A percentile compares a stretch with the other conserved stretches of the same genome.
Evolutionary conservation across 108 stramenopile genomes (phyloP).

Genomic region (Cyclotella distinguenda): DNA sequence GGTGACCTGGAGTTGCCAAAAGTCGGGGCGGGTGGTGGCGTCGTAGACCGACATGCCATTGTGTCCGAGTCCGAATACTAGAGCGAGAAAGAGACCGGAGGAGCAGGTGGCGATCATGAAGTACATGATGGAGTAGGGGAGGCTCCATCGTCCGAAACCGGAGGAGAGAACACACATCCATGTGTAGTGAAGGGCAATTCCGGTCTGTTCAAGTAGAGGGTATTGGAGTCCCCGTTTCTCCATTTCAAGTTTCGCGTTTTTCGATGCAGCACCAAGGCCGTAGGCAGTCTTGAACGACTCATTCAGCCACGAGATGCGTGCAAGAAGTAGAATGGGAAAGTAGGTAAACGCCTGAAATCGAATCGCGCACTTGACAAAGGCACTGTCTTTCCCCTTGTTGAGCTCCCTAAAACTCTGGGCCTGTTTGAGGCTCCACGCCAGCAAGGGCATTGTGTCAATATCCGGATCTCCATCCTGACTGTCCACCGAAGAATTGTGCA

Average conservation of each 20-base stretch:
- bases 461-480: conserved; percentile 92
- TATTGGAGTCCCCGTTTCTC: conserved; percentile 80
- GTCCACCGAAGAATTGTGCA: conserved; percentile 80
- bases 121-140: conserved; percentile 57
- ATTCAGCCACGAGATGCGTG: conserved; percentile 94
- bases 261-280: conserved; percentile 80
- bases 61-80: conserved; percentile 99
- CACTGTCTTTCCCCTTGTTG: conserved; percentile 71
- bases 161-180: conserved; percentile 77
- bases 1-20: conserved; percentile 98
- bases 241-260: conserved; percentile 82
- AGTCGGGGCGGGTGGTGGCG: conserved; percentile 94
- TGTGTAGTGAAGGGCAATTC: conserved; percentile 79
- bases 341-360: conserved; percentile 89
- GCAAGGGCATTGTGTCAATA: conserved; percentile 98
- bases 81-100: conserved; percentile 92
- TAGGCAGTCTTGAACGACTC: conserved; percentile 93
- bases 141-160: conserved; percentile 76
- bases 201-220: conserved; percentile 72
- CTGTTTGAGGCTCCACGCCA: conserved; percentile 96
- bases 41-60: conserved; percentile 99
- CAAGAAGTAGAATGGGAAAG: conserved; percentile 95
- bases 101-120: conserved; percentile 80
- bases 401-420: conserved; percentile 86
- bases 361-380: conserved; percentile 82